These are phyloP conservation scores for Globisporangium yorkense DNA, from an alignment of 352 stramenopile genomes.

Conservation along the genomic window DNA sequence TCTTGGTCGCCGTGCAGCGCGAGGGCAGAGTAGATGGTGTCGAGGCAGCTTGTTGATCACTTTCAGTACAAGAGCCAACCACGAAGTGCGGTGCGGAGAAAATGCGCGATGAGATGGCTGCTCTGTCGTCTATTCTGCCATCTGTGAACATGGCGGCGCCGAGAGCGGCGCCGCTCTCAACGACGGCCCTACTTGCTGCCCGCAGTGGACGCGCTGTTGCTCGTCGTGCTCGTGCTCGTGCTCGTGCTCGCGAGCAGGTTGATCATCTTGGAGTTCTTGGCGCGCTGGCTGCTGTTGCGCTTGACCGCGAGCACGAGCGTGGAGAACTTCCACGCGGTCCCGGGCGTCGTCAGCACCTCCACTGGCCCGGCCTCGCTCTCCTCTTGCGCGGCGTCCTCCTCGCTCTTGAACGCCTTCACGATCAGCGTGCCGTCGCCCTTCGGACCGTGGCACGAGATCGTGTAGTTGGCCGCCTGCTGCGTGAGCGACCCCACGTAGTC, in stretches of 20 bases:
- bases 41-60: no score
- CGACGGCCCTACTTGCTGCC: no score
- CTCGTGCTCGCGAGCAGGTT: slow-evolving; percentile 28
- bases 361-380: slow-evolving; percentile 1
- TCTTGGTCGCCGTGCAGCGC: no score
- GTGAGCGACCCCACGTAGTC: slow-evolving; percentile 65
- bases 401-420: slow-evolving; percentile 69
- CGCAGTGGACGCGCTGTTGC: no score
- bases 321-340: slow-evolving; percentile 73
- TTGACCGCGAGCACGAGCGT: slow-evolving; percentile 58
- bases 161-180: no score
- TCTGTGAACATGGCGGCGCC: no score
- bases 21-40: no score
- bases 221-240: no score
- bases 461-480: slow-evolving; percentile 58
- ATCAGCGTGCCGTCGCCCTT: slow-evolving; percentile 69
- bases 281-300: slow-evolving; percentile 46
- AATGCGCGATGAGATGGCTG: no score
- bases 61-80: neutral
- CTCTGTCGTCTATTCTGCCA: no score
- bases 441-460: slow-evolving; percentile 52
- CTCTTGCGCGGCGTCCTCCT: slow-evolving; percentile 14
- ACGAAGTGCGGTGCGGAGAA: no score
- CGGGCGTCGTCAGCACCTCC: slow-evolving; percentile 47
- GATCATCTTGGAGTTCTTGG: slow-evolving; percentile 62